Conservation (phyloP, 208 protist genomes). For the Leishmania tropica region DNA sequence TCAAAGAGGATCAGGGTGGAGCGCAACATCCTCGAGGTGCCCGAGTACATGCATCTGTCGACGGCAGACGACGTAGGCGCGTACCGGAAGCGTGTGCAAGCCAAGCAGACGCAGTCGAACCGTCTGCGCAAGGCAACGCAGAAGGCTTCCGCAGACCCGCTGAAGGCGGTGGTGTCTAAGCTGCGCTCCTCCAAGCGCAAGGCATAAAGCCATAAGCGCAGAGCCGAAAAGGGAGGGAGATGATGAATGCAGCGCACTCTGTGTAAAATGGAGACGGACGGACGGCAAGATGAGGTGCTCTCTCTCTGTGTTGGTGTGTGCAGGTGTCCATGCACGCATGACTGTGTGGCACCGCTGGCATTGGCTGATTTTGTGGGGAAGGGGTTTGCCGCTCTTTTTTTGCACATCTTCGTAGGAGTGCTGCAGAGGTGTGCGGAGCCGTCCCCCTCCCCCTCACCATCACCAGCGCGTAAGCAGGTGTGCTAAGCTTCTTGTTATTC, state of each 20-base stretch:
- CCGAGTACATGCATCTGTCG: constrained; percentile 84
- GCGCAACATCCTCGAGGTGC: constrained; percentile 90
- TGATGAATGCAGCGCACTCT: background rate
- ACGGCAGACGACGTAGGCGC: constrained; percentile 62
- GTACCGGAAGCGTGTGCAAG: constrained; percentile 80
- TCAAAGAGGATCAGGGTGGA: constrained; percentile 83
- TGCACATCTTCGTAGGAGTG: background rate
- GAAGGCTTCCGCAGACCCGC: constrained; percentile 50
- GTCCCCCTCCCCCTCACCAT: background rate
- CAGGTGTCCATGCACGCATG: background rate
- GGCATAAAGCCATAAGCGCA: constrained; percentile 13
- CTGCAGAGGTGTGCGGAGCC: background rate
- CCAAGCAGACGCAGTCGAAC: constrained; percentile 50
- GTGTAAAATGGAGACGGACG: background rate
- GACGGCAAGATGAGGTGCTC: background rate
- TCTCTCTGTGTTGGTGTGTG: background rate
- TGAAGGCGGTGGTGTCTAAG: constrained; percentile 64
- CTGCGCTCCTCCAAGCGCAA: constrained; percentile 54
- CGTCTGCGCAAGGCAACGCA: constrained; percentile 32
- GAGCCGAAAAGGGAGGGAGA: background rate
- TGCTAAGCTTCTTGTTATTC: constrained; percentile 11
- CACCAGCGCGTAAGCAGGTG: background rate
- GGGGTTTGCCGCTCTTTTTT: background rate
- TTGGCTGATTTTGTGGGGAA: background rate
- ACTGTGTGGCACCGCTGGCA: background rate